phyloP scores from a whole-genome alignment of 2,329 filamentous ascomycete genomes.

The Epichloe gansuensis region DNA sequence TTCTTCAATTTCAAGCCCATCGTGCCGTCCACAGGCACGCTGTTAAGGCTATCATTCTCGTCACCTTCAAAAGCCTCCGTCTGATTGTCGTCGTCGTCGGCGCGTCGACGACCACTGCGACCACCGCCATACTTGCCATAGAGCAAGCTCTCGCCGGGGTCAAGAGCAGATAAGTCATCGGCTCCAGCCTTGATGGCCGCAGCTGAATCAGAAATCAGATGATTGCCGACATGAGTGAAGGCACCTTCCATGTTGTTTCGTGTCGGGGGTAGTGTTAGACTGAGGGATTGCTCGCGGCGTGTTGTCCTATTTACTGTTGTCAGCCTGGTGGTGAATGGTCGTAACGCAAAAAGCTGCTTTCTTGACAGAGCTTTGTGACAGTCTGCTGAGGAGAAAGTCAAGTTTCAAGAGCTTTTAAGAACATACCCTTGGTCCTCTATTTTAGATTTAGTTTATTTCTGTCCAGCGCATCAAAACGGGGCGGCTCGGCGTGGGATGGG shows the following conservation, averaged over 20 bases:
- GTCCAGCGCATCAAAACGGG: constrained; percentile 11
- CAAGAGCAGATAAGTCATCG: constrained; percentile 59
- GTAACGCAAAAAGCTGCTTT: neutral
- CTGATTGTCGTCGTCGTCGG: constrained; percentile 83
- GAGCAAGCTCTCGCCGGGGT: constrained; percentile 70
- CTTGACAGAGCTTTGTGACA: neutral
- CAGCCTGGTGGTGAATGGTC: neutral
- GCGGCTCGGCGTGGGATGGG: constrained; percentile 16
- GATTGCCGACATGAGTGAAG: constrained; percentile 80
- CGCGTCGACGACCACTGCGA: constrained; percentile 48
- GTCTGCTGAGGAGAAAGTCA: neutral
- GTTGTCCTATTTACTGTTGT: constrained; percentile 1
- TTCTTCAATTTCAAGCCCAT: constrained; percentile 48
- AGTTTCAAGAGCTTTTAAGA: neutral
- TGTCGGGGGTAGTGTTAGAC: constrained; percentile 8
- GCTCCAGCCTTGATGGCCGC: constrained; percentile 79
- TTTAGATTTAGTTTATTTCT: neutral
- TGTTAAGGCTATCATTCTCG: constrained; percentile 63
- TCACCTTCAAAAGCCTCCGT: constrained; percentile 77
- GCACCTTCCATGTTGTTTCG: constrained; percentile 61
- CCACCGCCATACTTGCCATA: constrained; percentile 56
- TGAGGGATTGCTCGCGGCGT: neutral
- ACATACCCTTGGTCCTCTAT: constrained; percentile 6
- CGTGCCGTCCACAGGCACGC: constrained; percentile 65
- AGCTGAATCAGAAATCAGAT: constrained; percentile 72